A percentile compares a stretch with the other conserved stretches of the same genome.
Conservation (phyloP, 2,329 filamentous ascomycete genomes). For the Fusarium concolor region DNA sequence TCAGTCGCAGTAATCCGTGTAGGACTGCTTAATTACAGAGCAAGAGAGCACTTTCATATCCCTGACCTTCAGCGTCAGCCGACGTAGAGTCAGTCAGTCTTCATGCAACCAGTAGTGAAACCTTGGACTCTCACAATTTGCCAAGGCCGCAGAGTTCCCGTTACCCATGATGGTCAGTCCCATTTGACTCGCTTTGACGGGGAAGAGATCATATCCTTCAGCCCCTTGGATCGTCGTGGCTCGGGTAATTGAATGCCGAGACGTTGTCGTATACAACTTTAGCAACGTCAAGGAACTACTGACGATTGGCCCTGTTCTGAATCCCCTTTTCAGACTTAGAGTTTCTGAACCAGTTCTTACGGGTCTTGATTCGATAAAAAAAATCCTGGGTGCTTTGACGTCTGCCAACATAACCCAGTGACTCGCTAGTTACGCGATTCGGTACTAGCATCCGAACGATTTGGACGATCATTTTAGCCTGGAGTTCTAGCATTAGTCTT, state of each 20-base stretch:
- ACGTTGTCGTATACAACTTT: neutral
- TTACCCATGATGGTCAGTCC: neutral
- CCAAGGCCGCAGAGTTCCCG: neutral
- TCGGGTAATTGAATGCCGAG: neutral
- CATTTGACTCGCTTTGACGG: neutral
- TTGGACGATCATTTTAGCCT: constrained; percentile 1
- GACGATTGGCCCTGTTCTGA: neutral
- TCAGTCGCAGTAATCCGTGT: neutral
- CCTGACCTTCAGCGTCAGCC: neutral
- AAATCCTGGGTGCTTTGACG: neutral
- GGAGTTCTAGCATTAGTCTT: neutral
- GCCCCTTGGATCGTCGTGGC: neutral
- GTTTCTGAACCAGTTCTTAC: neutral
- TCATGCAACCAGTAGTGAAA: neutral
- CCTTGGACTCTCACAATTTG: constrained; percentile 1
- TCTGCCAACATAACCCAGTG: neutral
- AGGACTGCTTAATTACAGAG: neutral
- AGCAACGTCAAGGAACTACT: neutral
- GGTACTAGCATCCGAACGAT: neutral
- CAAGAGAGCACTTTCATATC: neutral
- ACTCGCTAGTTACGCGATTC: constrained; percentile 4
- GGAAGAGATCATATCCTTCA: neutral
- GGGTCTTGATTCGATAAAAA: constrained; percentile 1
- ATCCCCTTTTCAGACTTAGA: neutral
- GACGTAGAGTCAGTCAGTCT: neutral